Percentiles rank a stretch among this genome's conserved stretches.
Evolutionary conservation across 331 rosid species (phyloP).

Genomic region (Phaseolus coccineus): DNA sequence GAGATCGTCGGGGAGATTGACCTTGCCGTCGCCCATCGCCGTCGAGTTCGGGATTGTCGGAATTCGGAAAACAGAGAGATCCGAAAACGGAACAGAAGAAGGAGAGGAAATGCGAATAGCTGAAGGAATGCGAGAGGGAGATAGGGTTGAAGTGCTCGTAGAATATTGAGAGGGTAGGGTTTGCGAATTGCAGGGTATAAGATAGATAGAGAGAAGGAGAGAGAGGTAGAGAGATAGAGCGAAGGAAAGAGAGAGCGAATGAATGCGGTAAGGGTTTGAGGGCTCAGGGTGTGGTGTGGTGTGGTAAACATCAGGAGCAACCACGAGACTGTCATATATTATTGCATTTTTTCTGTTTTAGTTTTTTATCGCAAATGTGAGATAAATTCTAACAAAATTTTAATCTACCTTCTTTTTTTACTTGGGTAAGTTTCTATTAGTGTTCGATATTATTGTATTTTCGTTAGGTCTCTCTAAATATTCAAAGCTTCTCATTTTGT

Average conservation of each 20-base stretch:
- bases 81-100: constrained; percentile 35
- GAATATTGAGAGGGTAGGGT: constrained; percentile 49
- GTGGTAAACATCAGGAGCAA: constrained; percentile 50
- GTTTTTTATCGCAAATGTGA: not conserved
- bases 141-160: constrained; percentile 15
- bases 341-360: not conserved
- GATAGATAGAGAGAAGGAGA: constrained; percentile 42
- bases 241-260: constrained; percentile 32
- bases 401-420: not conserved
- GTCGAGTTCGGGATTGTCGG: constrained; percentile 45
- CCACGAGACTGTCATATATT: constrained; percentile 51
- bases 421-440: not conserved
- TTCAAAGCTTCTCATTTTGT: no score
- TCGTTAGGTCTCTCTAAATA: no score
- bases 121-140: constrained; percentile 22
- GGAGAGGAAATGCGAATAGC: constrained; percentile 21
- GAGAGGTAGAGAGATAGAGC: constrained; percentile 39
- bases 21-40: constrained; percentile 59
- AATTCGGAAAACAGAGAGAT: constrained; percentile 46
- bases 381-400: not conserved
- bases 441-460: no score
- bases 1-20: constrained; percentile 72
- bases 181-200: constrained; percentile 52
- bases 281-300: constrained; percentile 37
- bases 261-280: constrained; percentile 56